Evolutionary conservation across 1,284 basidiomycete species (phyloP).

Genomic region (Heimioporus retisporus): DNA sequence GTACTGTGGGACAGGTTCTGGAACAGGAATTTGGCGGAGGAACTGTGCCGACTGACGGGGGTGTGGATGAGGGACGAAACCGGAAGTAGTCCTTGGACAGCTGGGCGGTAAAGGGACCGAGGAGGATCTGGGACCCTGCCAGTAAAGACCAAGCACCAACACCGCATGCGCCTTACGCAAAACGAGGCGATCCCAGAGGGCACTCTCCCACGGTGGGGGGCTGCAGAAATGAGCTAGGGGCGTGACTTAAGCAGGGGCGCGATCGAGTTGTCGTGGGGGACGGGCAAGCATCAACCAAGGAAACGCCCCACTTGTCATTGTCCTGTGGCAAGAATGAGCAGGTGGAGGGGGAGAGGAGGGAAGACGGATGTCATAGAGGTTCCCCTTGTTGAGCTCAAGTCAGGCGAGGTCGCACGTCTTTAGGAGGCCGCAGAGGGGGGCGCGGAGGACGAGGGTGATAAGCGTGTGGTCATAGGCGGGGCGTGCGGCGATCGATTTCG

Average conservation of each 20-base stretch:
- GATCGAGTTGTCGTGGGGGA: slow-evolving; percentile 68
- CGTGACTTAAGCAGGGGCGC: slow-evolving; percentile 63
- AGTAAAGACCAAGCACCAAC: neutral
- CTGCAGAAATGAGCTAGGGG: slow-evolving; percentile 34
- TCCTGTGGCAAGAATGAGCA: slow-evolving; percentile 65
- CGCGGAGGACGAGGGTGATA: slow-evolving; percentile 75
- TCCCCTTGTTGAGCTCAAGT: slow-evolving; percentile 80
- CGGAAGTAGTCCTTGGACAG: slow-evolving; percentile 36
- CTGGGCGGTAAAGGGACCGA: slow-evolving; percentile 61
- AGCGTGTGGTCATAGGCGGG: slow-evolving; percentile 59
- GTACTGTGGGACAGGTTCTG: slow-evolving; percentile 55
- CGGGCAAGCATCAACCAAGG: slow-evolving; percentile 80
- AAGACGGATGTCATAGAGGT: slow-evolving; percentile 79
- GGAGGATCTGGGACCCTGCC: slow-evolving; percentile 31
- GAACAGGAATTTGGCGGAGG: slow-evolving; percentile 32
- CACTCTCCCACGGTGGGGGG: slow-evolving; percentile 56
- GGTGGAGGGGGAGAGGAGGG: slow-evolving; percentile 22
- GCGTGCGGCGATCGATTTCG: slow-evolving; percentile 58
- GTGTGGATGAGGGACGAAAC: slow-evolving; percentile 26
- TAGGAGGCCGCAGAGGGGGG: slow-evolving; percentile 78
- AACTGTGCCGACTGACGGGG: slow-evolving; percentile 33
- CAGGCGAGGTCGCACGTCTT: slow-evolving; percentile 90
- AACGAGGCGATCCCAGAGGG: slow-evolving; percentile 62
- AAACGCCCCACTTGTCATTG: slow-evolving; percentile 87
- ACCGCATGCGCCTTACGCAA: slow-evolving; percentile 62